Evolutionary conservation across 805 yeast genomes (phyloP).

Genomic region (Cyberlindnera maclurae): DNA sequence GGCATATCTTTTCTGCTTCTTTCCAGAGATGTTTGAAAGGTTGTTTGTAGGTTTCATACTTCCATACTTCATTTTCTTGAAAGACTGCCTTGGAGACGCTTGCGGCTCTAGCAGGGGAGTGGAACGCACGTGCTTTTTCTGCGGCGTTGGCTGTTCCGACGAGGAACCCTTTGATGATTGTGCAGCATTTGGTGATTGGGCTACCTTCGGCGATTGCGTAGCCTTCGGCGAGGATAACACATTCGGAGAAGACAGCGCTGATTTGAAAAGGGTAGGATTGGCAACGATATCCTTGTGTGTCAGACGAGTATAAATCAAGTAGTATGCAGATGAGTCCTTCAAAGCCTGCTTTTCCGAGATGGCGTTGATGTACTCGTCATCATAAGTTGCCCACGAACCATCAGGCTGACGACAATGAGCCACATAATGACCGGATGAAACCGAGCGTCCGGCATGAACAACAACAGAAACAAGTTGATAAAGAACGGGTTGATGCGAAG

Average conservation of each 20-base stretch:
- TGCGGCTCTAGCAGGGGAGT: not conserved
- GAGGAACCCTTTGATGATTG: not conserved
- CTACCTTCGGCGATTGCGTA: not conserved
- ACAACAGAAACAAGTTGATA: conserved; percentile 80
- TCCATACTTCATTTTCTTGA: conserved; percentile 12
- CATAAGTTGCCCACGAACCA: conserved; percentile 89
- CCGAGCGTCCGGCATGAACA: conserved; percentile 91
- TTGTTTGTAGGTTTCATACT: conserved; percentile 21
- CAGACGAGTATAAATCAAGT: conserved; percentile 73
- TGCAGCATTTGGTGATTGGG: not conserved
- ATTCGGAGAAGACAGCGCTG: not conserved
- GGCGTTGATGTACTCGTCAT: conserved; percentile 80
- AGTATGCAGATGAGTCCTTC: conserved; percentile 85
- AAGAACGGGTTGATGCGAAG: conserved; percentile 37
- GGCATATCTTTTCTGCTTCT: conserved; percentile 17
- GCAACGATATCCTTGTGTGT: conserved; percentile 43
- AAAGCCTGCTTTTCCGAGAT: conserved; percentile 68
- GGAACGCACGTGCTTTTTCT: not conserved
- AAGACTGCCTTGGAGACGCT: not conserved
- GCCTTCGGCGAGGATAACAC: not conserved
- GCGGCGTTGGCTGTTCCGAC: conserved; percentile 1
- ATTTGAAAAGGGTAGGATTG: conserved; percentile 2
- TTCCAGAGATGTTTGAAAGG: conserved; percentile 13
- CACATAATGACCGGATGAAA: conserved; percentile 88
- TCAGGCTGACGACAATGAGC: conserved; percentile 90